A percentile compares a stretch with the other conserved stretches of the same genome.
These are phyloP conservation scores for Polytrichum formosum DNA, from an alignment of 225 moss, liverwort and hornwort species.

Conservation along the genomic window DNA sequence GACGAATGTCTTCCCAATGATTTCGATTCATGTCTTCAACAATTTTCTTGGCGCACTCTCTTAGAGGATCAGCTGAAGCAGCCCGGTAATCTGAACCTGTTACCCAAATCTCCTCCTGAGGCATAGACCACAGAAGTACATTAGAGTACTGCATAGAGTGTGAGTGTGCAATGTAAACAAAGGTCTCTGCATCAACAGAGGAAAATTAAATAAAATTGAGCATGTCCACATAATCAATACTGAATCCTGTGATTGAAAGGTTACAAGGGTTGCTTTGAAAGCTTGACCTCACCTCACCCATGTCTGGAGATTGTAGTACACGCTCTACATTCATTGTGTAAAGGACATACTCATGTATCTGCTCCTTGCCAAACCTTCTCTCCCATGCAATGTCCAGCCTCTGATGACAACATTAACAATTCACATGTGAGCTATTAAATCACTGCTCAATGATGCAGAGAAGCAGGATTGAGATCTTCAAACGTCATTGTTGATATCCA, in stretches of 20 bases:
- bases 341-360: slow-evolving; percentile 43
- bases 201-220: too few species aligned
- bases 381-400: slow-evolving; percentile 81
- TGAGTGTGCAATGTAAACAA: too few species aligned
- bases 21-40: slow-evolving; percentile 97
- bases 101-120: slow-evolving; percentile 89
- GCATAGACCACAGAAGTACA: slow-evolving; percentile 2
- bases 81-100: slow-evolving; percentile 66
- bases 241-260: too few species aligned
- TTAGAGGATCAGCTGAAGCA: slow-evolving; percentile 80
- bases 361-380: slow-evolving; percentile 78
- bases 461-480: too few species aligned
- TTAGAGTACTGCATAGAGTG: too few species aligned
- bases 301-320: slow-evolving; percentile 83
- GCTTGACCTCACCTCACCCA: slow-evolving; percentile 73
- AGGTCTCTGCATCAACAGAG: too few species aligned
- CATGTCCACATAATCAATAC: too few species aligned
- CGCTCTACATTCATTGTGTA: slow-evolving; percentile 84
- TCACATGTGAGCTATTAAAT: too few species aligned
- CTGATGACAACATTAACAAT: slow-evolving; percentile 22
- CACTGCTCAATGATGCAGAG: too few species aligned
- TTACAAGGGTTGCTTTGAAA: not conserved
- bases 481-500: too few species aligned
- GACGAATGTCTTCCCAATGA: slow-evolving; percentile 93
- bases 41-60: slow-evolving; percentile 80